Evolutionary conservation across 2,329 filamentous ascomycete species (phyloP), one percentile per base, ranked within the genome.

Genomic region (Harringtonia aguacate): DNA sequence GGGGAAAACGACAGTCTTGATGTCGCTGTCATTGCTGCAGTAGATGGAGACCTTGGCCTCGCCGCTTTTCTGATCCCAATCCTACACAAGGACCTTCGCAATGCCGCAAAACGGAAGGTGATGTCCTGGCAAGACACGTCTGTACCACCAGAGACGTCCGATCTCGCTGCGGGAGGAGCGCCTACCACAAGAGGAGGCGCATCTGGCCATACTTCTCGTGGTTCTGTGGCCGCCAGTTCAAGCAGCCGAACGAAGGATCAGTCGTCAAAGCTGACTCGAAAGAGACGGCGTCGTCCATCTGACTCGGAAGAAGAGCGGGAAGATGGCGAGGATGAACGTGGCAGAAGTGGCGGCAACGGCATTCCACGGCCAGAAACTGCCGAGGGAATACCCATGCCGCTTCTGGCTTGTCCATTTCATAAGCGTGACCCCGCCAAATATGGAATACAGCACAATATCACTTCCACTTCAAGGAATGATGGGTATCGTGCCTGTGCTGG

Each of bases 401-500:
- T 52, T 15, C 44, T 57, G 4, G 55, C 55, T 1, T 57, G 55
- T 30, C 55, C 53, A 1, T 57, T 57, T 29, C 52, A 57, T 50
- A 57, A 56, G 34, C 34, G 42, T 4, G 51, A 57, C 17, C 53
- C 54, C 4, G 34, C 36, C n/a, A 55, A 53, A 36, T 57, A 57
- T 38, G 51, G 53, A 3, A 52, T 54, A 27, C 51, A 55, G 36
- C 51, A 52, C 35, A 46, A 39, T 4, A 7, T 17, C 14, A 49
- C 48, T 3, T 38, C 44, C 8, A 44, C 42, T 4, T 46, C 41
- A 3, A 45, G 41, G 2, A 53, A 54, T 41, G 50, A 54, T 30
- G 46, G 41, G 13, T 57, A 56, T 30, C 43, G 55, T 20, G 44
- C 53, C 2, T 57, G 55, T 36, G 53, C 52, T n/a, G 55, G 55